These are phyloP conservation scores for Hagleromyces aurorensis DNA, from an alignment of 805 yeast genomes.

Conservation along the genomic window DNA sequence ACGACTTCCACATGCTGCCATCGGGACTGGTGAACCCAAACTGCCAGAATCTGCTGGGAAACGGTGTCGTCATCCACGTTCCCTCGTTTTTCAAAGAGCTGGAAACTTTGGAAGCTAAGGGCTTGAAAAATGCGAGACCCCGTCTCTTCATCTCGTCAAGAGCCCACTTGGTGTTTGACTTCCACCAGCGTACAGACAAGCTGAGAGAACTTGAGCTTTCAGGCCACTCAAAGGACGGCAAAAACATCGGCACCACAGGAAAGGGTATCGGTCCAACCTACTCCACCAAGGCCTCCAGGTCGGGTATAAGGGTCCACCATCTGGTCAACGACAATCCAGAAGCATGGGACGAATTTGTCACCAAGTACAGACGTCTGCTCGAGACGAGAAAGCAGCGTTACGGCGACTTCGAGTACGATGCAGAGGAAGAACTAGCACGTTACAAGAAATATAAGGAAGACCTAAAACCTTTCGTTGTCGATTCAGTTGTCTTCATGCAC, in stretches of 20 bases:
- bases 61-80: conserved; percentile 93
- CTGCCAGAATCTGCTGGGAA: conserved; percentile 84
- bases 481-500: conserved; percentile 79
- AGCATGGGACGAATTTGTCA: conserved; percentile 88
- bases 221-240: conserved; percentile 40
- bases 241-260: conserved; percentile 96
- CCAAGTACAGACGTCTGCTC: conserved; percentile 66
- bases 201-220: conserved; percentile 88
- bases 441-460: conserved; percentile 67
- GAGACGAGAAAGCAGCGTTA: conserved; percentile 81
- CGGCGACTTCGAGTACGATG: conserved; percentile 86
- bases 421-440: conserved; percentile 67
- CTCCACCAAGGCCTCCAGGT: conserved; percentile 92
- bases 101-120: conserved; percentile 71
- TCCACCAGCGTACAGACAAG: conserved; percentile 96
- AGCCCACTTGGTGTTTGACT: conserved; percentile 94
- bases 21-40: conserved; percentile 94
- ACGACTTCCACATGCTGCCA: conserved; percentile 98
- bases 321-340: conserved; percentile 81
- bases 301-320: conserved; percentile 96
- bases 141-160: conserved; percentile 85
- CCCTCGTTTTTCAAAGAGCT: conserved; percentile 90
- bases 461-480: conserved; percentile 87
- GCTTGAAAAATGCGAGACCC: conserved; percentile 48
- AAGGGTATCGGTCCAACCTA: conserved; percentile 99